phyloP scores from a whole-genome alignment of 78 protist species.

The Dictyostelium discoideum region DNA sequence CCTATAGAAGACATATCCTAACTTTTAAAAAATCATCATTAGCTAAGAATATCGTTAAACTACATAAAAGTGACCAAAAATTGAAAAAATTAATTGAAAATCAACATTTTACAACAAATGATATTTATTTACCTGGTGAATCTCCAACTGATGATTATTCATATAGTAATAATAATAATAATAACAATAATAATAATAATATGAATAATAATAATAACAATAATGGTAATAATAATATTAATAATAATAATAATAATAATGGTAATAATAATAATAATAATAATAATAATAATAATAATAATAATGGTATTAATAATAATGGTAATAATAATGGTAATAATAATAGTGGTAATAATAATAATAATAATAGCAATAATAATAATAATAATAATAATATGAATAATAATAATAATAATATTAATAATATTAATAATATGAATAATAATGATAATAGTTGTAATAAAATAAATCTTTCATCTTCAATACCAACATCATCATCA shows the following conservation, averaged over 20 bases:
- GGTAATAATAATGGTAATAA: background rate
- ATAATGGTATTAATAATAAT: background rate
- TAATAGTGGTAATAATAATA: background rate
- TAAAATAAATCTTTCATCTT: background rate
- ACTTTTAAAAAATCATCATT: conserved; percentile 20
- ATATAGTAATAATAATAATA: background rate
- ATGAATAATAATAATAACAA: background rate
- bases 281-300: background rate
- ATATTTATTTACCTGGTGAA: conserved; percentile 10
- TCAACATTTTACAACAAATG: background rate
- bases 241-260: background rate
- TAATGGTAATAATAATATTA: background rate
- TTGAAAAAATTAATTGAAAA: background rate
- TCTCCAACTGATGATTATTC: background rate
- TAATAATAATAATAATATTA: background rate
- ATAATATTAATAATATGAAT: background rate
- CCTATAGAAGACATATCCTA: conserved; percentile 30
- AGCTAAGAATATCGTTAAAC: conserved; percentile 12
- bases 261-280: background rate
- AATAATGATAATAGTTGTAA: background rate
- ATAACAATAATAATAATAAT: background rate
- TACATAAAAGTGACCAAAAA: conserved; percentile 19
- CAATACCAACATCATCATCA: background rate
- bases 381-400: background rate
- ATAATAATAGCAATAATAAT: background rate